A percentile compares a stretch with the other conserved stretches of the same genome.
Evolutionary conservation across 306 rosid genomes (phyloP).

Genomic region (Cucurbita maxima): DNA sequence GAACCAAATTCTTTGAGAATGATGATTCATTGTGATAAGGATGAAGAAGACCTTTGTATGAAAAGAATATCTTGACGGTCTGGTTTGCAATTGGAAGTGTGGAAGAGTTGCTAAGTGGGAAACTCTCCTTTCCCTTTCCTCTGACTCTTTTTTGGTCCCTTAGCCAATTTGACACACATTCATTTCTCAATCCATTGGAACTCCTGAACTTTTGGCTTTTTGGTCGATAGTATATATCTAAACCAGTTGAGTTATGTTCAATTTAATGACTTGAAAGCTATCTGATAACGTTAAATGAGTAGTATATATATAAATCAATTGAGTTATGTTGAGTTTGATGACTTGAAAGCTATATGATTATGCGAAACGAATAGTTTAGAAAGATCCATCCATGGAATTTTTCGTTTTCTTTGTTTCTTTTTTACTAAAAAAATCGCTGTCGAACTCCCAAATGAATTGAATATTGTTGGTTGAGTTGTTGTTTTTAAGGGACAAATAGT

Average conservation of each 20-base stretch:
- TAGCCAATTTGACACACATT: neutral
- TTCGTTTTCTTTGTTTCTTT: too few species aligned
- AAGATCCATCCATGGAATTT: too few species aligned
- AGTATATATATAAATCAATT: too few species aligned
- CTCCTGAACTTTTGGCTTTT: too few species aligned
- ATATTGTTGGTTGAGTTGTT: neutral
- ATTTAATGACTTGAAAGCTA: neutral
- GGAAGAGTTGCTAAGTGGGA: neutral
- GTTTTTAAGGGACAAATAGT: neutral
- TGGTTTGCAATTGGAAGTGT: neutral
- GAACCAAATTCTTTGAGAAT: neutral
- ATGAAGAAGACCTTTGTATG: neutral
- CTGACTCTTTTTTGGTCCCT: neutral
- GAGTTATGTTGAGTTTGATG: neutral
- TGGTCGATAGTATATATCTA: too few species aligned
- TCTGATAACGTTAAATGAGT: neutral
- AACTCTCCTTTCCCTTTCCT: neutral
- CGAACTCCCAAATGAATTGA: neutral
- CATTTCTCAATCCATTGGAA: neutral
- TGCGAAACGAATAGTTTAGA: too few species aligned
- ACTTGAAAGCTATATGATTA: too few species aligned
- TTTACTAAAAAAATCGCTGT: neutral
- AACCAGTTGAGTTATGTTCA: too few species aligned
- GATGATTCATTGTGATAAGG: slow-evolving; percentile 1
- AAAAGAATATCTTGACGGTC: neutral